Conservation (phyloP, 2,329 filamentous ascomycete genomes). For the Drechslerella coelobrocha region DNA sequence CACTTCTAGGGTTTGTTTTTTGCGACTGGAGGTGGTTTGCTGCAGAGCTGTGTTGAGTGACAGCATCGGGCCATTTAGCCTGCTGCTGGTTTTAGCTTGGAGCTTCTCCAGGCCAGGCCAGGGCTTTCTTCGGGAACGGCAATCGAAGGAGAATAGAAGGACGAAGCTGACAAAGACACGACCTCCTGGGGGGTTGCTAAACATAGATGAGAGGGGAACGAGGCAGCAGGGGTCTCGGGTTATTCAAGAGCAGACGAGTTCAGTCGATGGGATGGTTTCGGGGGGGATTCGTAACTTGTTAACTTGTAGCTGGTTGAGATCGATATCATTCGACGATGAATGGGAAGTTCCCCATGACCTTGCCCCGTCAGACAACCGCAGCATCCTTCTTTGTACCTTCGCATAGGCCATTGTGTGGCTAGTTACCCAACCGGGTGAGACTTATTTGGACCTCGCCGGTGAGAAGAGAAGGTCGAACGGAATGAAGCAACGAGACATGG, state of each 20-base stretch:
- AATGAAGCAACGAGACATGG: constrained; percentile 30
- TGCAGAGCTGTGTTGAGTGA: constrained; percentile 40
- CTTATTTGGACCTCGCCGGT: constrained; percentile 15
- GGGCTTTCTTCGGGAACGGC: constrained; percentile 43
- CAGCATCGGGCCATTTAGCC: constrained; percentile 46
- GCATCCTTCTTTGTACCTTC: constrained; percentile 44
- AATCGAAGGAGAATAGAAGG: constrained; percentile 48
- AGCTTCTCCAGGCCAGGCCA: constrained; percentile 13
- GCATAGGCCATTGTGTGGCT: constrained; percentile 36
- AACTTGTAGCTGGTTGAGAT: constrained; percentile 4
- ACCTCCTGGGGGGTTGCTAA: constrained; percentile 39
- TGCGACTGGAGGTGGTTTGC: constrained; percentile 16
- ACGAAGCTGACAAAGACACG: constrained; percentile 40
- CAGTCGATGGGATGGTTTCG: constrained; percentile 34
- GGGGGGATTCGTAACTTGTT: no score
- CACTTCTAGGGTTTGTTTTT: constrained; percentile 17
- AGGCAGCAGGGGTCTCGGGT: constrained; percentile 22
- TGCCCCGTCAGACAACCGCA: constrained; percentile 36
- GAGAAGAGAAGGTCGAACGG: constrained; percentile 47
- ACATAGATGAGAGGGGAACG: constrained; percentile 35
- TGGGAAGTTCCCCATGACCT: constrained; percentile 33
- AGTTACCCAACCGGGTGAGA: constrained; percentile 50
- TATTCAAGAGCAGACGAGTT: constrained; percentile 10
- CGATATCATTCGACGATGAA: constrained; percentile 17
- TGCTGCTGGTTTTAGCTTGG: constrained; percentile 1